Base-by-base conservation (phyloP, 352 stramenopile species). In the Phytopythium cucurbitacearum region DNA sequence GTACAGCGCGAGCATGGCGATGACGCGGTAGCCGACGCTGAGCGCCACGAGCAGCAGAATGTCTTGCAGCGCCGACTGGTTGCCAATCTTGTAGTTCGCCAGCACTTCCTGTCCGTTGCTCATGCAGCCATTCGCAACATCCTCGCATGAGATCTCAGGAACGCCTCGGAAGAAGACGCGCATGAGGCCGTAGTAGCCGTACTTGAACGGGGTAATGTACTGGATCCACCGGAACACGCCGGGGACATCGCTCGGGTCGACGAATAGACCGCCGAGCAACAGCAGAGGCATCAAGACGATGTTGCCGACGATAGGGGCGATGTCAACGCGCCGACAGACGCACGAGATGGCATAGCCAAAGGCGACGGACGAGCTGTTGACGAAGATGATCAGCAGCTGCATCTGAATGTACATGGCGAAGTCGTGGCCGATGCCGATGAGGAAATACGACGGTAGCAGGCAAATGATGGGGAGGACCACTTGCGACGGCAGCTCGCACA, bases 271-370 rank as follows among this genome's bases (percentile, higher is more conserved):
- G 12, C 74, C 71, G 9, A 80, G 66, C 41, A 85, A 48, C 44
- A 85, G 21, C 11, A 82, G 63, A 44, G 71, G 74, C 47, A 82
- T 67, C 4, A 80, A 46, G 0, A 69, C 49, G 4, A 79, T 59
- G 16, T 67, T 65, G 10, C 64, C 70, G 4, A 73, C 40, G 33
- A 85, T 59, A 45, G 63, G 70, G 3, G 67, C 70, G 9, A 85
- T 62, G 42, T 78, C 66, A 1, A 74, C 63, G 7, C 67, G 59
- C 0, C 62, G 64, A 45, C 56, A 63, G 13, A 79, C 11, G 33
- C 71, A 83, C 32, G 67, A 75, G 33, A 85, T 71, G 56, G 64
- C 64, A 58, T 82, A 79, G 7, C 71, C 74, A 8, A 85, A 64
- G 0, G 63, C 71, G 13, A 79, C 64, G 8, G 64, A 71, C 0